Conservation (phyloP, 805 yeast genomes). For the Schwanniomyces polymorphus region DNA sequence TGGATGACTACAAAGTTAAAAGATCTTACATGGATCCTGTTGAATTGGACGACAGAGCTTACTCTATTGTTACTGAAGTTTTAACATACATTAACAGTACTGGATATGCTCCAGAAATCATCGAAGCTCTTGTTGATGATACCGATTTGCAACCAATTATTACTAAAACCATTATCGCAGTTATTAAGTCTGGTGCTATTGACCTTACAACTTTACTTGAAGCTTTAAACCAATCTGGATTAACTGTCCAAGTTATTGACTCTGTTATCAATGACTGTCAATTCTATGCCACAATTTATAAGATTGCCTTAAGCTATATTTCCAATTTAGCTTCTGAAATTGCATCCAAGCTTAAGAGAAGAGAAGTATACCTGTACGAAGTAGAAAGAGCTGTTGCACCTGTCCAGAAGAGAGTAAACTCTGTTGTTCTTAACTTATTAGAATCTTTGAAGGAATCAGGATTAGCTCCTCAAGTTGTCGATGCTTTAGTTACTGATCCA, state of each 20-base stretch:
- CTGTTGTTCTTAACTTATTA: constrained; percentile 33
- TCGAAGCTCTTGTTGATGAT: constrained; percentile 32
- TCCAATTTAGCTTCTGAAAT: constrained; percentile 28
- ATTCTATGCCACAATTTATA: constrained; percentile 39
- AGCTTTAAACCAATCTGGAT: constrained; percentile 42
- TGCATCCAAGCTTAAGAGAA: constrained; percentile 20
- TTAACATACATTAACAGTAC: constrained; percentile 37
- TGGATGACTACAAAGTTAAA: constrained; percentile 28
- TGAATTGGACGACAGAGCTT: constrained; percentile 37
- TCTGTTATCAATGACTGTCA: constrained; percentile 36
- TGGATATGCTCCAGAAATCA: constrained; percentile 34
- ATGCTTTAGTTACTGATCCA: constrained; percentile 35
- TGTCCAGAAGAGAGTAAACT: constrained; percentile 12
- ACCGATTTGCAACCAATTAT: constrained; percentile 29
- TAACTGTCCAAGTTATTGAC: constrained; percentile 35
- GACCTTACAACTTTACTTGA: constrained; percentile 37
- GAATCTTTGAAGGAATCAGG: constrained; percentile 45
- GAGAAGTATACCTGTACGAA: background rate
- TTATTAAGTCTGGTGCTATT: constrained; percentile 31
- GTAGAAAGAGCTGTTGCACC: constrained; percentile 3
- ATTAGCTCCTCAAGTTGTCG: constrained; percentile 38
- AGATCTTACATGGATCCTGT: constrained; percentile 21
- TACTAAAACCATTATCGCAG: constrained; percentile 22
- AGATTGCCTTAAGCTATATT: constrained; percentile 31
- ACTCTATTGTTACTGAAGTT: constrained; percentile 40